A percentile compares a stretch with the other conserved stretches of the same genome.
Conservation (phyloP, 2,329 filamentous ascomycete genomes). For the Scedosporium minutisporum region DNA sequence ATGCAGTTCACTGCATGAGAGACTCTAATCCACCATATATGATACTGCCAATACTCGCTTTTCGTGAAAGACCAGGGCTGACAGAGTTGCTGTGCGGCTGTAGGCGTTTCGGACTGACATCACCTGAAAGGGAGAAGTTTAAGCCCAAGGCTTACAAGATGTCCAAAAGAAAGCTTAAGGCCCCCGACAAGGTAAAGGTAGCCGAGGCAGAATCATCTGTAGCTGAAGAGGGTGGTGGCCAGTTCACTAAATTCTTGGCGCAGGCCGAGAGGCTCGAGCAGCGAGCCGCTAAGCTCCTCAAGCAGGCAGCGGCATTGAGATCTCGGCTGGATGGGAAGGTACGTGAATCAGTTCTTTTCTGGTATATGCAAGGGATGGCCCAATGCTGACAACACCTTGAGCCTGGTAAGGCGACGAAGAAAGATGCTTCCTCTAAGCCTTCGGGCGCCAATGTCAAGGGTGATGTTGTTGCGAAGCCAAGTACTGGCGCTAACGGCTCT, state of each 20-base stretch:
- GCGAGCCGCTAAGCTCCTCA: constrained; percentile 29
- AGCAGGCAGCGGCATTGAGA: constrained; percentile 26
- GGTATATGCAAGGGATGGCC: background rate
- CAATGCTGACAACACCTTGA: background rate
- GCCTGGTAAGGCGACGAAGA: background rate
- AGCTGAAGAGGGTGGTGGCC: background rate
- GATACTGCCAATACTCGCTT: background rate
- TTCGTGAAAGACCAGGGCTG: background rate
- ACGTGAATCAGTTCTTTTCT: background rate
- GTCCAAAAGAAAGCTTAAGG: constrained; percentile 9
- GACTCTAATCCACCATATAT: background rate
- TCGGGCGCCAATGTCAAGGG: too few relatives aligned
- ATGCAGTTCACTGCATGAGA: background rate
- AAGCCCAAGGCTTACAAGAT: constrained; percentile 19
- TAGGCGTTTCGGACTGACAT: background rate
- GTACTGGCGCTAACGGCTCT: background rate
- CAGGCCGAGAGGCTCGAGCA: constrained; percentile 28
- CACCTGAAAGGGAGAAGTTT: background rate
- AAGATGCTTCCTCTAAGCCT: too few relatives aligned
- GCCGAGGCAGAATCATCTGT: background rate
- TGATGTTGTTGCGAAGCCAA: background rate
- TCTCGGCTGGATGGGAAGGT: constrained; percentile 17
- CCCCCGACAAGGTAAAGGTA: constrained; percentile 9
- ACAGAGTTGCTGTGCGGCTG: background rate
- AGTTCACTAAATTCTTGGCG: background rate